Percentiles rank a stretch among this genome's conserved stretches.
Conservation (phyloP, 2,329 filamentous ascomycete genomes). For the Botryotinia convoluta region DNA sequence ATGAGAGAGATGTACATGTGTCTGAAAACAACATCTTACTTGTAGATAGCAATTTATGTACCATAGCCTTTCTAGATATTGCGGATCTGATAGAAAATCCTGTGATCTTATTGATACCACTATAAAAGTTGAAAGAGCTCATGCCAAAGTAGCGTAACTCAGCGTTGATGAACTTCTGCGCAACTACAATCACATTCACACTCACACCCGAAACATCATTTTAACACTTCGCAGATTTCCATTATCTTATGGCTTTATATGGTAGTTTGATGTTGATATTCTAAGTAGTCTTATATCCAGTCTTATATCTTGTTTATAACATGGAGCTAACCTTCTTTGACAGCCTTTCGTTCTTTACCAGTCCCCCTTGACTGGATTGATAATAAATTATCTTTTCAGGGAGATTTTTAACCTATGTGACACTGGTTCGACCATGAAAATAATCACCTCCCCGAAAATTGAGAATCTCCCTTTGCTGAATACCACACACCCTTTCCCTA, state of each 20-base stretch:
- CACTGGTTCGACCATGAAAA: neutral
- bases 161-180: neutral
- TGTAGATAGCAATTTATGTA: too few species aligned
- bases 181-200: neutral
- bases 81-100: too few species aligned
- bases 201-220: neutral
- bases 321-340: neutral
- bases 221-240: neutral
- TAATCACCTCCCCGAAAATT: neutral
- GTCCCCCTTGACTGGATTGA: neutral
- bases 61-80: too few species aligned
- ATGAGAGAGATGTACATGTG: neutral
- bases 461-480: neutral
- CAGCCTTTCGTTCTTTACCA: neutral
- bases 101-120: neutral
- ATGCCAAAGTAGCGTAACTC: neutral
- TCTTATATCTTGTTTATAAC: neutral
- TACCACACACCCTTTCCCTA: neutral
- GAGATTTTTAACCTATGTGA: too few species aligned
- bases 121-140: neutral
- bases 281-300: neutral
- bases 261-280: neutral
- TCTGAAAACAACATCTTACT: too few species aligned
- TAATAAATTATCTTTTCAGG: neutral
- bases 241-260: neutral